A percentile compares a stretch with the other conserved stretches of the same genome.
phyloP scores from a whole-genome alignment of 2,329 filamentous ascomycete genomes.

The Cryphonectria radicalis region DNA sequence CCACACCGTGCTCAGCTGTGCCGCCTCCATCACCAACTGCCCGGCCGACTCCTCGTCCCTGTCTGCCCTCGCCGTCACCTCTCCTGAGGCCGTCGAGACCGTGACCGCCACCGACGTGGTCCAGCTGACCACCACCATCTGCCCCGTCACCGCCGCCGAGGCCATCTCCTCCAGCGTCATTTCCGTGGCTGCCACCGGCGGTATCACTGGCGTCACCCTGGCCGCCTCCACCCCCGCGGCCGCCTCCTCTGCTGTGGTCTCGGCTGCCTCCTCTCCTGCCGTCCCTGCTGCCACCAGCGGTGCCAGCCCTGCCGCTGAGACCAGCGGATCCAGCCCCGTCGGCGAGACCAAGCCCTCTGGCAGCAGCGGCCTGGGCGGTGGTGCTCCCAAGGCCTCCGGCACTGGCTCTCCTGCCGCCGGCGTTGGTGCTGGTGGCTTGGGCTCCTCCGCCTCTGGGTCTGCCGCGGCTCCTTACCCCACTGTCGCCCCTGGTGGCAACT shows the following conservation, averaged over 20 bases:
- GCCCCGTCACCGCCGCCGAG: conserved; percentile 46
- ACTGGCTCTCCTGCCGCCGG: conserved; percentile 10
- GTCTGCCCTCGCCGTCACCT: conserved; percentile 37
- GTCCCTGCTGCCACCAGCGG: conserved; percentile 16
- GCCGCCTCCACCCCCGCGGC: conserved; percentile 44
- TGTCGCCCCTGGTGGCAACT: background rate
- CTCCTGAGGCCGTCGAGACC: conserved; percentile 34
- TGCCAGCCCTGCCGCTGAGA: conserved; percentile 29
- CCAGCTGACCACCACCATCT: conserved; percentile 45
- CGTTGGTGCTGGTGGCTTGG: conserved; percentile 4
- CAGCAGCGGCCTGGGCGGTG: conserved; percentile 30
- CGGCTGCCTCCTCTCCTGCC: conserved; percentile 29
- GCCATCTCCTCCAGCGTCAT: conserved; percentile 45
- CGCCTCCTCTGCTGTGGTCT: conserved; percentile 23
- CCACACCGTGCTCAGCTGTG: conserved; percentile 44
- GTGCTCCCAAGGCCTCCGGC: conserved; percentile 11
- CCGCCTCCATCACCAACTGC: conserved; percentile 46
- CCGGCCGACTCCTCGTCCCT: conserved; percentile 39
- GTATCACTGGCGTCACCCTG: conserved; percentile 44
- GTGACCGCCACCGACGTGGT: conserved; percentile 45
- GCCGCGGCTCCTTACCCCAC: conserved; percentile 11
- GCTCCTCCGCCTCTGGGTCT: background rate
- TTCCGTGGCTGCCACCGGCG: conserved; percentile 37
- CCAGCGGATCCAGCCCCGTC: conserved; percentile 30
- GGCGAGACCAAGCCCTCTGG: conserved; percentile 24